Evolutionary conservation across 306 rosid genomes (phyloP), one percentile per base, ranked within the genome.

Genomic region (Biancaea sappan): DNA sequence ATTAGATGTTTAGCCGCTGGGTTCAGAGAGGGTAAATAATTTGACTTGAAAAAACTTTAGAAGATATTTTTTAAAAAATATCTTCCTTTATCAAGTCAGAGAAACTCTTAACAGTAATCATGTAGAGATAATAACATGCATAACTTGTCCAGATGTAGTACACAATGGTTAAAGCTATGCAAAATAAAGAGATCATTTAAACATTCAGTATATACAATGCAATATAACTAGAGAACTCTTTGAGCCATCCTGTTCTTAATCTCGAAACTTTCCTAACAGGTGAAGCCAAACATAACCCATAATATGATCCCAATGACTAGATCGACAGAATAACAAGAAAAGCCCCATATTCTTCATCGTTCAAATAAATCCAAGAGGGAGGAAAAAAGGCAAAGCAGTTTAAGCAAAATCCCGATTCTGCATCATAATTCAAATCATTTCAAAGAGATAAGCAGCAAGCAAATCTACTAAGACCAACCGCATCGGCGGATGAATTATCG

Each of bases 401-500:
- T 0, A 0, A 29, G 15, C 38, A 66, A 57, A 21, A 35, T 8
- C 4, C 8, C 41, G 0, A 11, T 8, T n/a, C 38, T 0, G n/a
- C n/a, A 18, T 29, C 58, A 47, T 18, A 79, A 51, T 66, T 61
- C 67, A 48, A 43, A 83, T 4, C 71, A 81, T 54, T 69, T 18
- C 43, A 52, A 31, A 64, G 28, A 46, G 11, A 28, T 26, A 44
- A 65, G 8, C 54, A 66, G 53, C 56, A 65, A 41, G 11, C 37
- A 67, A 67, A 22, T 24, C 43, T 28, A 31, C 19, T 3, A 41
- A 65, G 4, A 79, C 91, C 34, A 72, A 91, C 99, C 91, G 99
- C 98, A 87, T 92, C 96, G 8, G 88, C 83, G 52, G 98, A 84
- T 70, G 93, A 84, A 69, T 91, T 91, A 72, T 94, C 98, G 1